Conservation (phyloP, 2,329 filamentous ascomycete species). For the Chalaropsis ovoidea region DNA sequence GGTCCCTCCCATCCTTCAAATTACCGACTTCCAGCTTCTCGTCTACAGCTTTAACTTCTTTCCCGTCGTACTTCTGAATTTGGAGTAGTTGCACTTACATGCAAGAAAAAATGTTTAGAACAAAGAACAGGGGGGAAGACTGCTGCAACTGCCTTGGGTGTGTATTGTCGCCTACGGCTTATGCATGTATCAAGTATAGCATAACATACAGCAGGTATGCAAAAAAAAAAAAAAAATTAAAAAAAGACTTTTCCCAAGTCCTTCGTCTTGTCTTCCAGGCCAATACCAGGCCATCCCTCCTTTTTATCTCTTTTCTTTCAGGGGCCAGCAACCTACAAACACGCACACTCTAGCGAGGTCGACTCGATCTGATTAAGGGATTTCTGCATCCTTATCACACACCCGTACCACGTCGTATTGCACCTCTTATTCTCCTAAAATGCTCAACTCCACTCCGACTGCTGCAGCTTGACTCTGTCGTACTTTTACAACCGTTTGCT, state of each 20-base stretch:
- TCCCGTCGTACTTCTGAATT: background rate
- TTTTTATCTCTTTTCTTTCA: conserved; percentile 1
- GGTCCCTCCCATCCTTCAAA: background rate
- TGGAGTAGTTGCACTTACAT: background rate
- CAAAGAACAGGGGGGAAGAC: no score
- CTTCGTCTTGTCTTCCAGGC: background rate
- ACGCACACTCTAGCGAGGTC: background rate
- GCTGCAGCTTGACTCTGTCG: background rate
- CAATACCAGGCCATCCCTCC: background rate
- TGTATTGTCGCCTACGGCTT: background rate
- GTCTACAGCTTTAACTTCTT: background rate
- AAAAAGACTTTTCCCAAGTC: background rate
- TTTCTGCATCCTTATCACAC: background rate
- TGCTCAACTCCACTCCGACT: background rate
- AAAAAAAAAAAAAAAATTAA: no score
- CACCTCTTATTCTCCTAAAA: background rate
- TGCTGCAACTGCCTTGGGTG: no score
- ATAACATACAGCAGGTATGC: background rate
- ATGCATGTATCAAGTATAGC: background rate
- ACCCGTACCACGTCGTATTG: background rate
- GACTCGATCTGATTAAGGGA: background rate
- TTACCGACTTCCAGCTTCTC: background rate
- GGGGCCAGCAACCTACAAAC: background rate
- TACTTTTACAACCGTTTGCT: no score
- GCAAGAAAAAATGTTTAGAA: background rate